Percentiles rank a stretch among this genome's conserved stretches.
These are phyloP conservation scores for Neurospora tetraspora DNA, from an alignment of 495 filamentous ascomycete genomes.

Conservation along the genomic window DNA sequence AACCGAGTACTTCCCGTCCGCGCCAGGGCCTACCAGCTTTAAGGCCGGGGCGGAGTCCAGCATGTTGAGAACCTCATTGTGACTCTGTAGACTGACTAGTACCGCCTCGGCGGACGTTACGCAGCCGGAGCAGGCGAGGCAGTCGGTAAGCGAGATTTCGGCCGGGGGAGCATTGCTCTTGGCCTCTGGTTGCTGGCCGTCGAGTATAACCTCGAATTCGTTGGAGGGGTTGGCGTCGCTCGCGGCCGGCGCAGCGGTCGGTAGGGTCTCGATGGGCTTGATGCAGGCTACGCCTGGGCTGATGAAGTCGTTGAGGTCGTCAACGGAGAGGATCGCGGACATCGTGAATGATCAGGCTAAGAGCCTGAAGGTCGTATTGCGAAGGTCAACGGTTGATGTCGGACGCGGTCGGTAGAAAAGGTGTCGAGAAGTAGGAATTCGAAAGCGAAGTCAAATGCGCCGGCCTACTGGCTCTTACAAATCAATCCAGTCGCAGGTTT, in stretches of 20 bases:
- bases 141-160: slow-evolving; percentile 93
- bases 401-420: not conserved
- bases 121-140: slow-evolving; percentile 93
- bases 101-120: slow-evolving; percentile 96
- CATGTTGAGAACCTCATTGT: slow-evolving; percentile 75
- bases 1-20: slow-evolving; percentile 16
- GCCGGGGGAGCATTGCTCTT: slow-evolving; percentile 38
- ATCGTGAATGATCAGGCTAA: slow-evolving; percentile 32
- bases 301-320: slow-evolving; percentile 98
- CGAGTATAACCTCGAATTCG: slow-evolving; percentile 83
- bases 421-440: not conserved
- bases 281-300: slow-evolving; percentile 95
- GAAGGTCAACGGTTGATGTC: not conserved
- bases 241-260: slow-evolving; percentile 21
- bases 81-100: slow-evolving; percentile 83
- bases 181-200: slow-evolving; percentile 60
- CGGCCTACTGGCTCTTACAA: not conserved
- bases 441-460: not conserved
- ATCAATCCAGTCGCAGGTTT: not conserved
- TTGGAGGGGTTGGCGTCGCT: slow-evolving; percentile 8
- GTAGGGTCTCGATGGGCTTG: slow-evolving; percentile 89
- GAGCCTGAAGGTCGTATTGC: not conserved
- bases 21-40: slow-evolving; percentile 21
- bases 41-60: slow-evolving; percentile 57
- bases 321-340: slow-evolving; percentile 92